Percentiles rank a stretch among this genome's conserved stretches.
These are phyloP conservation scores for Lactifluus pinguis DNA, from an alignment of 768 basidiomycete genomes.

Conservation along the genomic window DNA sequence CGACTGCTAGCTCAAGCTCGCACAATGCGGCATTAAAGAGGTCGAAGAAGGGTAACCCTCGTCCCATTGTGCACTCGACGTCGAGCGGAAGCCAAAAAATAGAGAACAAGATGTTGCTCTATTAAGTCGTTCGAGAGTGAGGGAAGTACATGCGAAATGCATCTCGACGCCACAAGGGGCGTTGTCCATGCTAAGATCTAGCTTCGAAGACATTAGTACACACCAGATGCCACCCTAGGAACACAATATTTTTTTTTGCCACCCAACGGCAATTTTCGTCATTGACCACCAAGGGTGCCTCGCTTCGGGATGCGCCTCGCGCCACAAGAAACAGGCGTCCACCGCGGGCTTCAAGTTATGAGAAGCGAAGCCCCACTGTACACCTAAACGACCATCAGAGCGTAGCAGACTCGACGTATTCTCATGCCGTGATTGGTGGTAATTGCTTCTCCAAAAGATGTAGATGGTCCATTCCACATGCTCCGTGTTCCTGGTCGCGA, in stretches of 20 bases:
- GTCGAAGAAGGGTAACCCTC: too few relatives aligned
- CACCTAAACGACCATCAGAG: not conserved
- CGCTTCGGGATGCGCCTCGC: not conserved
- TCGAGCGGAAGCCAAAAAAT: conserved; percentile 39
- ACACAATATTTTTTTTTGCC: not conserved
- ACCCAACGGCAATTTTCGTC: not conserved
- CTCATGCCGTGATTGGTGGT: not conserved
- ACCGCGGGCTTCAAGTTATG: not conserved
- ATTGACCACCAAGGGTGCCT: not conserved
- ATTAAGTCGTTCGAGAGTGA: conserved; percentile 54
- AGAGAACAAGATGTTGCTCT: conserved; percentile 56
- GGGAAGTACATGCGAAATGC: conserved; percentile 34
- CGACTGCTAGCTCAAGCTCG: too few relatives aligned
- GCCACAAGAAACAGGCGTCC: not conserved
- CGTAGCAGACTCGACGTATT: not conserved
- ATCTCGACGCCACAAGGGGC: too few relatives aligned
- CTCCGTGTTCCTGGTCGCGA: conserved; percentile 50
- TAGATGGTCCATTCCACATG: conserved; percentile 61
- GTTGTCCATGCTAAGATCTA: not conserved
- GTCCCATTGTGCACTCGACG: too few relatives aligned
- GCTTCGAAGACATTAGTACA: not conserved
- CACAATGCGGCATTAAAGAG: too few relatives aligned
- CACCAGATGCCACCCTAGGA: not conserved
- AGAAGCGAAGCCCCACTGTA: not conserved
- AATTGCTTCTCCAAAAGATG: conserved; percentile 37